These are phyloP conservation scores for Tuber calosporum DNA, from an alignment of 495 filamentous ascomycete species.

Conservation along the genomic window DNA sequence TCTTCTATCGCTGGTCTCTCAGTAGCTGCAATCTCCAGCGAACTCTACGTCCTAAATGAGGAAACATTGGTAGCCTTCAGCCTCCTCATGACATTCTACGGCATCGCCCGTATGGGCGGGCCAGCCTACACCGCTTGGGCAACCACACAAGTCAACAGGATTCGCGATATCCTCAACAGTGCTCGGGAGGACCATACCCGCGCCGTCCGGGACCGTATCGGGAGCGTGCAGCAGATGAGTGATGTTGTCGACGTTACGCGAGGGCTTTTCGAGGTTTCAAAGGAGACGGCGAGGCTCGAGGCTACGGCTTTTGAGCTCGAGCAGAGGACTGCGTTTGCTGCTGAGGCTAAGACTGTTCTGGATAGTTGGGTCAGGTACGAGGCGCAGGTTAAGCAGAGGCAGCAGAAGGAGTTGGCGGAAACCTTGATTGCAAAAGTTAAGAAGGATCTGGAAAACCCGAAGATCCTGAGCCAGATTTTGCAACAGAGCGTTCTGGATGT, in stretches of 20 bases:
- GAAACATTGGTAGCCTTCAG: constrained; percentile 87
- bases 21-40: constrained; percentile 94
- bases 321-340: constrained; percentile 80
- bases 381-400: constrained; percentile 93
- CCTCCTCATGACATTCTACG: constrained; percentile 80
- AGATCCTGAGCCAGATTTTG: constrained; percentile 86
- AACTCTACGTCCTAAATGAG: constrained; percentile 98
- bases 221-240: constrained; percentile 83
- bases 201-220: constrained; percentile 88
- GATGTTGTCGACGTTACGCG: constrained; percentile 94
- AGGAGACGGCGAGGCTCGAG: constrained; percentile 96
- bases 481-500: constrained; percentile 91
- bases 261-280: constrained; percentile 93
- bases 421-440: constrained; percentile 88
- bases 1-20: constrained; percentile 85
- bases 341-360: constrained; percentile 88
- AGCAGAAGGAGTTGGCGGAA: constrained; percentile 93
- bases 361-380: constrained; percentile 99
- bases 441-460: constrained; percentile 97
- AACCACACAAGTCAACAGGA: constrained; percentile 72
- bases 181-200: constrained; percentile 88
- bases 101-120: constrained; percentile 81
- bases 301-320: constrained; percentile 92
- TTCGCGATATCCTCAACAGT: constrained; percentile 84
- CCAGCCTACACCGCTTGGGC: constrained; percentile 91